phyloP scores from a whole-genome alignment of 2,329 filamentous ascomycete genomes.

The Drechslerella coelobrocha region DNA sequence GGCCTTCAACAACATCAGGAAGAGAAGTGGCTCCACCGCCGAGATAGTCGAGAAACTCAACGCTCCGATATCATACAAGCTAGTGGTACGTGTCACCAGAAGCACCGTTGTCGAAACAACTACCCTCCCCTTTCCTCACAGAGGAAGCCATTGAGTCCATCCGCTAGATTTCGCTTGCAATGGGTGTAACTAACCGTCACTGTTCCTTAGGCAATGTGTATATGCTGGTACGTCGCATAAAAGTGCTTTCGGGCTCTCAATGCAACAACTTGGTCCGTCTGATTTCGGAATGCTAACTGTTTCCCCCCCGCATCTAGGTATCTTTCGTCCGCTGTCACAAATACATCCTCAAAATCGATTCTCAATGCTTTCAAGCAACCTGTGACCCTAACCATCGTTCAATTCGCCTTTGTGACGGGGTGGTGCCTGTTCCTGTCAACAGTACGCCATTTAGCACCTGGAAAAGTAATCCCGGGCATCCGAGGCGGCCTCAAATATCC shows the following conservation, averaged over 20 bases:
- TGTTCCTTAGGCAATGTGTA: conserved; percentile 38
- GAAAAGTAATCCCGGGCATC: conserved; percentile 75
- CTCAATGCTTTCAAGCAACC: conserved; percentile 98
- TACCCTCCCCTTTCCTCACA: neutral
- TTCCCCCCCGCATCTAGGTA: conserved; percentile 67
- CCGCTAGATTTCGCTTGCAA: too few species aligned
- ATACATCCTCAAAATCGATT: conserved; percentile 97
- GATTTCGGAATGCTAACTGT: conserved; percentile 53
- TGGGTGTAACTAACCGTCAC: conserved; percentile 1
- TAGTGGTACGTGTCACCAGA: conserved; percentile 43
- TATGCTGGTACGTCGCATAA: conserved; percentile 37
- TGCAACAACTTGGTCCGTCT: too few species aligned
- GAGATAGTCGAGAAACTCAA: conserved; percentile 50
- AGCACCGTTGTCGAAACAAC: conserved; percentile 8
- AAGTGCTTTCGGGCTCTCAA: neutral
- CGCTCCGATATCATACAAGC: conserved; percentile 48
- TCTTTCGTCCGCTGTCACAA: conserved; percentile 90
- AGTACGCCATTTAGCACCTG: conserved; percentile 73
- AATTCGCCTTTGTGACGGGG: conserved; percentile 89
- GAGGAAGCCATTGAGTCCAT: too few species aligned
- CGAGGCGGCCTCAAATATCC: conserved; percentile 83
- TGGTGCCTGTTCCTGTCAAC: conserved; percentile 84
- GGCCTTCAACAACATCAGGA: conserved; percentile 42
- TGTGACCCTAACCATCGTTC: conserved; percentile 89
- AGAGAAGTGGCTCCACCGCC: conserved; percentile 45